Conservation (phyloP, 768 basidiomycete species). For the Boletus tylopilopsis region DNA sequence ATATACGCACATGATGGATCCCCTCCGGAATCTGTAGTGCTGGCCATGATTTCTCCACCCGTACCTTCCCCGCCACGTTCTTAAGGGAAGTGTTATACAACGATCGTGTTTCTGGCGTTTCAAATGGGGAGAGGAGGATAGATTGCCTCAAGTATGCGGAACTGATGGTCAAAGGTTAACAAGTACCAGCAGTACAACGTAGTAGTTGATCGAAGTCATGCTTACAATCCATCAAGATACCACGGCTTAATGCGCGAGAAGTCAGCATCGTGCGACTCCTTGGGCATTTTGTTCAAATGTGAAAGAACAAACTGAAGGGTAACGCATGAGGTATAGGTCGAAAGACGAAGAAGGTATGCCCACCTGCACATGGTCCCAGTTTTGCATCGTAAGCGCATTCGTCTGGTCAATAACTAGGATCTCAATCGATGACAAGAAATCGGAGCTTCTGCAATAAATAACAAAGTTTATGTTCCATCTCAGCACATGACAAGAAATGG, state of each 20-base stretch:
- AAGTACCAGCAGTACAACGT: slow-evolving; percentile 71
- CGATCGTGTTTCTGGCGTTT: slow-evolving; percentile 82
- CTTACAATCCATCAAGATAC: slow-evolving; percentile 94
- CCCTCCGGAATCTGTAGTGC: slow-evolving; percentile 81
- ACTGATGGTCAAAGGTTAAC: slow-evolving; percentile 36
- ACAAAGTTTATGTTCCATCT: neutral
- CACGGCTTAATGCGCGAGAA: slow-evolving; percentile 97
- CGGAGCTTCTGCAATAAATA: slow-evolving; percentile 57
- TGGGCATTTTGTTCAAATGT: slow-evolving; percentile 83
- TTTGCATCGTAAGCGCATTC: slow-evolving; percentile 95
- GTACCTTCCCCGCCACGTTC: slow-evolving; percentile 83
- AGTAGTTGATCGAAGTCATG: slow-evolving; percentile 8
- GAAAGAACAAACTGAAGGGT: slow-evolving; percentile 71
- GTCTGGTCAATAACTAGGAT: slow-evolving; percentile 87
- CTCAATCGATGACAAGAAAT: slow-evolving; percentile 93
- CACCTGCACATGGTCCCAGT: slow-evolving; percentile 98
- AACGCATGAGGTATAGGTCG: neutral
- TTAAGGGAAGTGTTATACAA: slow-evolving; percentile 72
- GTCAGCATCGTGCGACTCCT: slow-evolving; percentile 90
- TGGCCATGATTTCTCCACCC: slow-evolving; percentile 62
- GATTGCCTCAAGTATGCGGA: slow-evolving; percentile 86
- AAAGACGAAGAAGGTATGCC: slow-evolving; percentile 8
- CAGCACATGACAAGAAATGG: neutral
- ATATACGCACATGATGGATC: slow-evolving; percentile 63
- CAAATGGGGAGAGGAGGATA: slow-evolving; percentile 80